Evolutionary conservation across 2,329 filamentous ascomycete species (phyloP), one percentile per base, ranked within the genome.

Genomic region (Nannizziopsis arthrosporioides): DNA sequence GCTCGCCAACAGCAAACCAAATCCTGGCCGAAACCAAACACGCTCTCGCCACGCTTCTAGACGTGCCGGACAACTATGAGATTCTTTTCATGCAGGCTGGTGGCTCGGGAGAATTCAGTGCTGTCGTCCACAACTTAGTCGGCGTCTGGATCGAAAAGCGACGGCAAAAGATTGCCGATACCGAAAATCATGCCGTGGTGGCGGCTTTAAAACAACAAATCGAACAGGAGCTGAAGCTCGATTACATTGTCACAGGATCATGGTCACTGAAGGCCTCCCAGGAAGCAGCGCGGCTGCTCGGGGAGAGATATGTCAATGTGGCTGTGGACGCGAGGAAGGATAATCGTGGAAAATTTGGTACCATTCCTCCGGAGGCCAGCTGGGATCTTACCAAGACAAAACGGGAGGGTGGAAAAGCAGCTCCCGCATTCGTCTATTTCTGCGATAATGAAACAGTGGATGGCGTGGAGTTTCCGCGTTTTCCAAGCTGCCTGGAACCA

Each of bases 401-500:
- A 55, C 72, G 78, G 34, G 71, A 82, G 8, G 66, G 65, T 35
- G 66, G 67, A 22, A 66, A 68, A 48, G 71, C 67, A 27, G 67
- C 64, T 4, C 54, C 57, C 53, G 78, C 87, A 0, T 74, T 94
- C 59, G 82, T 90, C 1, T 96, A 95, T 68, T 89, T 80, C 64
- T 94, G 90, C 65, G 84, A 89, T 65, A 96, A 96, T 58, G 89
- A 96, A 72, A 94, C 87, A 1, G 67, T 70, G 5, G 87, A 94
- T 59, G 89, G 89, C 31, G 87, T 96, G 14, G 90, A 96, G 62
- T 94, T 93, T 57, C 86, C 83, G 5, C 67, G 59, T 2, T 82
- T 84, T 60, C 90, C 90, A 18, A 69, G 81, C 54, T 64, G 66
- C 6, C 73, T 93, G 18, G 75, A 77, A 42, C 55, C 53, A 67